Conservation (phyloP, 768 basidiomycete species). For the Agaricus subrufescens region DNA sequence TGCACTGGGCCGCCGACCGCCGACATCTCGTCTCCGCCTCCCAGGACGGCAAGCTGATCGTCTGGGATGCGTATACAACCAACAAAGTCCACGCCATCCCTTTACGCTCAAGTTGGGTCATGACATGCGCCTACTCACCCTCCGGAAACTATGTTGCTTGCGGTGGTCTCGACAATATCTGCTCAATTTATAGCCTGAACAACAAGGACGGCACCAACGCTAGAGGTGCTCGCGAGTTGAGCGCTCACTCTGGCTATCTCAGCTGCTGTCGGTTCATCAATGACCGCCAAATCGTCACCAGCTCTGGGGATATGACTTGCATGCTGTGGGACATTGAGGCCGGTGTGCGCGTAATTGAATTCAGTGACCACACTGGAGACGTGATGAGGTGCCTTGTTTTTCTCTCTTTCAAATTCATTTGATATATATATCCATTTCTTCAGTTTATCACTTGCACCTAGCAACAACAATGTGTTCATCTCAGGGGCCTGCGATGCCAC, state of each 20-base stretch:
- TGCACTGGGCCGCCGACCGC: slow-evolving; percentile 99
- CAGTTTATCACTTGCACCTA: slow-evolving; percentile 88
- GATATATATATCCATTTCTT: slow-evolving; percentile 2
- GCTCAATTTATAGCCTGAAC: slow-evolving; percentile 94
- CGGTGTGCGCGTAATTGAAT: slow-evolving; percentile 95
- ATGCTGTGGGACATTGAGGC: slow-evolving; percentile 99
- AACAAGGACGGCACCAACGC: slow-evolving; percentile 73
- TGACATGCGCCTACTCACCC: slow-evolving; percentile 99
- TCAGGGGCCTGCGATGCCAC: slow-evolving; percentile 98
- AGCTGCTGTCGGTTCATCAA: slow-evolving; percentile 98
- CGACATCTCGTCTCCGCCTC: slow-evolving; percentile 99
- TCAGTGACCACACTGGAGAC: slow-evolving; percentile 98
- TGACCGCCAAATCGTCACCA: slow-evolving; percentile 97
- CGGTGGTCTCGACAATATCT: slow-evolving; percentile 98
- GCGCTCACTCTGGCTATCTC: slow-evolving; percentile 97
- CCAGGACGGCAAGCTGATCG: slow-evolving; percentile 98
- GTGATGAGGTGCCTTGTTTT: slow-evolving; percentile 78
- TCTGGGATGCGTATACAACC: slow-evolving; percentile 99
- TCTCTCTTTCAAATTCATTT: slow-evolving; percentile 13
- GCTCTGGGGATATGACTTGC: slow-evolving; percentile 99
- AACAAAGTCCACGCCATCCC: slow-evolving; percentile 99
- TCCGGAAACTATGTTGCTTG: slow-evolving; percentile 97
- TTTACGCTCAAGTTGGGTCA: slow-evolving; percentile 97
- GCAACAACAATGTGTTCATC: slow-evolving; percentile 90
- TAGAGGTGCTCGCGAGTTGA: slow-evolving; percentile 91